Evolutionary conservation across 352 stramenopile species (phyloP), one percentile per base, ranked within the genome.

Genomic region (Phytopythium sindhum): DNA sequence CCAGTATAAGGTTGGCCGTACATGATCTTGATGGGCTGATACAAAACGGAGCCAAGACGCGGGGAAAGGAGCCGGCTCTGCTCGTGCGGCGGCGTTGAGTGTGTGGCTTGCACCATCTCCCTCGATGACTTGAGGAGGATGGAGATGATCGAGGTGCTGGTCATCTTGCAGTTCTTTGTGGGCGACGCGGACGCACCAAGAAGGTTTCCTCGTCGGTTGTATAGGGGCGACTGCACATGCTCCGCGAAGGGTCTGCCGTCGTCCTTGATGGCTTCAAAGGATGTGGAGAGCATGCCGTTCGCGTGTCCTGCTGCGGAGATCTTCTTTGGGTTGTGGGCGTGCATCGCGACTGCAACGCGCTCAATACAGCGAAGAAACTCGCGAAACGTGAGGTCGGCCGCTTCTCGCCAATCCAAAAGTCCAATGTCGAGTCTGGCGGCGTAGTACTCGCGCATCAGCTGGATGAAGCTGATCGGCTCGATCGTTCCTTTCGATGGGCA

Each of bases 331-430:
- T 69, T 75, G 26, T 73, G 69, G 24, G 70, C 64, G 44, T 90
- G 70, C 84, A 93, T 93, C 2, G 84, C 77, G 54, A 93, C 69
- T 9, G 84, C 73, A 52, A 93, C 71, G 14, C 84, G 81, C 53
- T 90, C 78, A 11, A 90, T 66, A 37, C 81, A 91, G 2, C 84
- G 77, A 10, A 90, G 66, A 60, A 93, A 93, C 58, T 93, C 84
- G 21, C 79, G 81, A 39, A 93, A 90, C 23, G 68, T 90, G 17
- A 93, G 59, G 53, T 91, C 75, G 24, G 75, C 60, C 12, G 73
- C 67, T 56, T 91, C 80, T 5, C 81, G 71, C 4, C 80, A 79
- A 55, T 89, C 78, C 2, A 80, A 64, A 37, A 91, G 86, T 51
- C 81, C 87, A 28, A 90, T 73, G 58, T 93, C 84, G 19, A 93